phyloP scores from a whole-genome alignment of 2,329 filamentous ascomycete species.

The Reticulascus tulasneorum region DNA sequence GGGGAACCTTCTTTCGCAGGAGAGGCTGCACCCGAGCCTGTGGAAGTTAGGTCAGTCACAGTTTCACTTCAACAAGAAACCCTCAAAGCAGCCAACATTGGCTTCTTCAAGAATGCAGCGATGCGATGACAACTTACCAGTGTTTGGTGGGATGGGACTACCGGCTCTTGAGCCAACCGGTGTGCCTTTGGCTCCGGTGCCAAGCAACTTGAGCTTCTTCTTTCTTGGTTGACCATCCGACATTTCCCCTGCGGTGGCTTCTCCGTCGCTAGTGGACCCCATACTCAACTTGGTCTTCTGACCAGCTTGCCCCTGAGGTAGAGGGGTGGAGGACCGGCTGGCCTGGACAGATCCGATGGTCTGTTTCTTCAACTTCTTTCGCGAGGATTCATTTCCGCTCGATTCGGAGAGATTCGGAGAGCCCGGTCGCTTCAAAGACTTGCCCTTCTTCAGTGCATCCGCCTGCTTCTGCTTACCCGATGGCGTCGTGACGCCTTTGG shows the following conservation, averaged over 20 bases:
- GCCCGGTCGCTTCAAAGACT: slow-evolving; percentile 74
- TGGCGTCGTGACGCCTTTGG: slow-evolving; percentile 63
- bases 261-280: slow-evolving; percentile 67
- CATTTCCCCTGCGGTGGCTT: slow-evolving; percentile 66
- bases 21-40: slow-evolving; percentile 17
- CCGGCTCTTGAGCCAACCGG: slow-evolving; percentile 58
- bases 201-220: slow-evolving; percentile 54
- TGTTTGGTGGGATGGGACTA: slow-evolving; percentile 49
- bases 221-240: slow-evolving; percentile 49
- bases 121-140: slow-evolving; percentile 26
- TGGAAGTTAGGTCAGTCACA: not conserved
- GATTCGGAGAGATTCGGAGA: slow-evolving; percentile 87
- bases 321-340: slow-evolving; percentile 54
- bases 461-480: slow-evolving; percentile 42
- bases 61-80: not conserved
- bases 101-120: no score
- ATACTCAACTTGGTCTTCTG: slow-evolving; percentile 41
- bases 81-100: no score
- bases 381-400: slow-evolving; percentile 83
- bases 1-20: slow-evolving; percentile 14
- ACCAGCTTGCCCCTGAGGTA: slow-evolving; percentile 36
- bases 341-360: slow-evolving; percentile 40
- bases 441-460: slow-evolving; percentile 50
- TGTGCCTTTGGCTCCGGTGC: slow-evolving; percentile 42
- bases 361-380: slow-evolving; percentile 74